Percentiles rank a stretch among this genome's conserved stretches.
Conservation (phyloP, 495 filamentous ascomycete genomes). For the Xylaria telfairii region DNA sequence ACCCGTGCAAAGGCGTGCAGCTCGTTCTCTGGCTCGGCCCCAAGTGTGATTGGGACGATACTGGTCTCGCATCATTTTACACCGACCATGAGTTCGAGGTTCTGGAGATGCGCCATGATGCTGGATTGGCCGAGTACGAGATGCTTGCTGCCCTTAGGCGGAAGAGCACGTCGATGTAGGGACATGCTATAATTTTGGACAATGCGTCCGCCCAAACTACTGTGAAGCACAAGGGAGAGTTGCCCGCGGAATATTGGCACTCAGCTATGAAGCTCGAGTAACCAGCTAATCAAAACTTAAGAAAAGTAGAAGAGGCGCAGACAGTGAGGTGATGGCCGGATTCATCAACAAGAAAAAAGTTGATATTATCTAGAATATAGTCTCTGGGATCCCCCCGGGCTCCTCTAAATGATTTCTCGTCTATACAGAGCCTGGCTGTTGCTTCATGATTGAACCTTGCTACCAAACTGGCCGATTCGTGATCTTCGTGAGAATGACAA, state of each 20-base stretch:
- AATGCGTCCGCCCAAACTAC: neutral
- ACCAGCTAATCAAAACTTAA: neutral
- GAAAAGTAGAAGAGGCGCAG: neutral
- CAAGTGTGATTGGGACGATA: constrained; percentile 23
- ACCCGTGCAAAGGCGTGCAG: neutral
- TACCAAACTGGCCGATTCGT: constrained; percentile 8
- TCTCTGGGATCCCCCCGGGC: neutral
- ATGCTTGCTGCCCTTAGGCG: constrained; percentile 19
- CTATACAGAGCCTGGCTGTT: neutral
- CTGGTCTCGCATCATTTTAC: neutral
- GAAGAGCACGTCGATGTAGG: neutral
- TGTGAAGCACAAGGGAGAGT: neutral
- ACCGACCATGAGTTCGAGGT: constrained; percentile 11
- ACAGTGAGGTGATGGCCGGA: neutral
- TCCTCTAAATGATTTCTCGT: neutral
- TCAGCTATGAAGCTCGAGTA: neutral
- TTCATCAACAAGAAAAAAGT: neutral
- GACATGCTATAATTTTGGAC: neutral
- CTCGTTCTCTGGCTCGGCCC: constrained; percentile 21
- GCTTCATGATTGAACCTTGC: neutral
- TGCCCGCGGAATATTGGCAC: neutral
- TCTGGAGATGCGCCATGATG: constrained; percentile 9
- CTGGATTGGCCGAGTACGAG: constrained; percentile 20
- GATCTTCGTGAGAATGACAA: constrained; percentile 7
- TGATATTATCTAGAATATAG: neutral